These are phyloP conservation scores for Begonia masoniana DNA, from an alignment of 306 rosid genomes.

Conservation along the genomic window DNA sequence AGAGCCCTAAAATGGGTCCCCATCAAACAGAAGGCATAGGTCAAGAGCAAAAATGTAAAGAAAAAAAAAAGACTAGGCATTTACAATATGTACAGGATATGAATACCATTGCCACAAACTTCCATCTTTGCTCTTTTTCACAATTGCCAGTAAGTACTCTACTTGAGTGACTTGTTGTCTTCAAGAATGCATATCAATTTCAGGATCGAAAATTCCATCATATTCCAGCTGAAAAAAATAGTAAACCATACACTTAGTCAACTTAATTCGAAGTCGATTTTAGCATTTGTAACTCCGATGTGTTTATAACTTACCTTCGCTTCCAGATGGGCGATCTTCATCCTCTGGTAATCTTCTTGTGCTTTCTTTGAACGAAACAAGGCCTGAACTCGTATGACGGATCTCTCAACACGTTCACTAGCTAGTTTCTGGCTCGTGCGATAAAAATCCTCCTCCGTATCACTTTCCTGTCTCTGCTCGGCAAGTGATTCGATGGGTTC, in stretches of 20 bases:
- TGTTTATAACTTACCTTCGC: slow-evolving; percentile 39
- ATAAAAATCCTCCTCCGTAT: slow-evolving; percentile 68
- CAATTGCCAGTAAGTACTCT: background rate
- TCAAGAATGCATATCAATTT: slow-evolving; percentile 26
- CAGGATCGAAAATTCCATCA: slow-evolving; percentile 45
- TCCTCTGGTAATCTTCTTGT: slow-evolving; percentile 76
- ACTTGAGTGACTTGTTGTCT: background rate
- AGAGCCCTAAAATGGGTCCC: background rate
- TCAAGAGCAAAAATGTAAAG: slow-evolving; percentile 8
- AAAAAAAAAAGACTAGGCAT: slow-evolving; percentile 11
- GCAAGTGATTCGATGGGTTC: slow-evolving; percentile 15
- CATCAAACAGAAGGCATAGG: slow-evolving; percentile 1
- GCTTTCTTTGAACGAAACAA: slow-evolving; percentile 93
- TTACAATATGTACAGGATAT: slow-evolving; percentile 38
- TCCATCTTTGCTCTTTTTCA: slow-evolving; percentile 12
- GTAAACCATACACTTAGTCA: background rate
- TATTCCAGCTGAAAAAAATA: slow-evolving; percentile 50
- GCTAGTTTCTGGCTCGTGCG: slow-evolving; percentile 67
- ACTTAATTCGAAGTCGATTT: background rate
- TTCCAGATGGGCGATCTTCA: slow-evolving; percentile 62
- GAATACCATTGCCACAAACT: slow-evolving; percentile 11
- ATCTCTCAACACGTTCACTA: slow-evolving; percentile 63
- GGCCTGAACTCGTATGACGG: slow-evolving; percentile 69
- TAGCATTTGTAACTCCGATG: background rate
- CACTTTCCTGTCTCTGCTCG: slow-evolving; percentile 34